Evolutionary conservation across 1,139 yeast genomes (phyloP).

Genomic region (Pichia sp.): DNA sequence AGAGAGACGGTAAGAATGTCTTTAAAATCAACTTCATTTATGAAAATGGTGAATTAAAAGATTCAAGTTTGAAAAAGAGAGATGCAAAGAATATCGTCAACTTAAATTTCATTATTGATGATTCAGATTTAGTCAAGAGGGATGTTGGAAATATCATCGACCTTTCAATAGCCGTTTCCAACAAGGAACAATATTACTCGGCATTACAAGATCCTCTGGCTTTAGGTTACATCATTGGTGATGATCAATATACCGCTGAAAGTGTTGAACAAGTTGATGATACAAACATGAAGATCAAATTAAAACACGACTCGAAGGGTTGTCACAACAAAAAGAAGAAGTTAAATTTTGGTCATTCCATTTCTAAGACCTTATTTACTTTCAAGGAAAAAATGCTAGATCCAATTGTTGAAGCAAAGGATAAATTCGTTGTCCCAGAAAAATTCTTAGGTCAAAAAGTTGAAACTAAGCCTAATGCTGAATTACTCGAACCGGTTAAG

Average conservation of each 20-base stretch:
- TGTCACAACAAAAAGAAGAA: conserved; percentile 8
- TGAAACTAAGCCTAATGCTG: conserved; percentile 8
- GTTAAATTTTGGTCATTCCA: conserved; percentile 8
- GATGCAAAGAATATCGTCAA: conserved; percentile 19
- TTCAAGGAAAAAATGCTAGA: conserved; percentile 15
- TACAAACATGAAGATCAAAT: neutral
- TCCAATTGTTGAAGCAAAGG: conserved; percentile 19
- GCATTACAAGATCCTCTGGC: conserved; percentile 4
- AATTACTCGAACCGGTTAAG: conserved; percentile 30
- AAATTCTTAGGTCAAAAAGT: conserved; percentile 3
- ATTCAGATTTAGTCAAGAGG: conserved; percentile 15
- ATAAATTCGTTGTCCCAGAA: conserved; percentile 19
- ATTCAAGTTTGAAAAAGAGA: conserved; percentile 22
- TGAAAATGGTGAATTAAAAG: no score
- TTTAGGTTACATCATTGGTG: conserved; percentile 14
- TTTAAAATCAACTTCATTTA: conserved; percentile 14
- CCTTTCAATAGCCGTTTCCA: conserved; percentile 6
- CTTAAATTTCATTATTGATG: conserved; percentile 14
- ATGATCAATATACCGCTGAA: conserved; percentile 6
- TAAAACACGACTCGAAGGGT: conserved; percentile 8
- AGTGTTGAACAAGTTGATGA: conserved; percentile 3
- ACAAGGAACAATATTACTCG: neutral
- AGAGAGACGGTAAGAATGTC: conserved; percentile 22
- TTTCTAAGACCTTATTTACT: conserved; percentile 11
- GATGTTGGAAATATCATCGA: conserved; percentile 13